Percentiles rank a stretch among this genome's conserved stretches.
These are phyloP conservation scores for Rickenella mellea DNA, from an alignment of 768 basidiomycete genomes.

Conservation along the genomic window DNA sequence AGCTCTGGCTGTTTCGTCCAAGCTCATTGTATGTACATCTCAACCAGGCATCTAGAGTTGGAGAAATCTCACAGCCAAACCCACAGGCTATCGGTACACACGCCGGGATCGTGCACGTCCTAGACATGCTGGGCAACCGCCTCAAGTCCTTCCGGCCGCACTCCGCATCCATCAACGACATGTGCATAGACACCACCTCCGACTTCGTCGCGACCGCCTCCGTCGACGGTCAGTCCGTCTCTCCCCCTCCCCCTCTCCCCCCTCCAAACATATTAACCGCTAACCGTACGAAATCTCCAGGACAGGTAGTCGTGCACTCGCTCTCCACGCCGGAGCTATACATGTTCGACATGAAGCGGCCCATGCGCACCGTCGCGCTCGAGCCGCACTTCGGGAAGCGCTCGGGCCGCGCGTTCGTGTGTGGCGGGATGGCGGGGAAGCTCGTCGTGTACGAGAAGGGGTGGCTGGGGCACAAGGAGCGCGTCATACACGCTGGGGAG, in stretches of 20 bases:
- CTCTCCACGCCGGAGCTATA: slow-evolving; percentile 72
- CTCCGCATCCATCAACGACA: slow-evolving; percentile 76
- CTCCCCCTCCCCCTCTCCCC: not conserved
- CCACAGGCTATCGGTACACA: slow-evolving; percentile 84
- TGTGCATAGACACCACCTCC: slow-evolving; percentile 72
- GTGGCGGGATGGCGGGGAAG: slow-evolving; percentile 85
- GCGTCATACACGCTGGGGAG: slow-evolving; percentile 70
- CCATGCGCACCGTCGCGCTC: slow-evolving; percentile 81
- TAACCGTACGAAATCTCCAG: slow-evolving; percentile 30
- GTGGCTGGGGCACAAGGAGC: slow-evolving; percentile 94
- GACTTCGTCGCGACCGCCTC: slow-evolving; percentile 91
- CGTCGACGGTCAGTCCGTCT: slow-evolving; percentile 68
- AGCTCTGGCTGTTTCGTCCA: slow-evolving; percentile 65
- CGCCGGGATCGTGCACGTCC: slow-evolving; percentile 81
- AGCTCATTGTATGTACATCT: slow-evolving; percentile 48
- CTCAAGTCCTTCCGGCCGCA: slow-evolving; percentile 90
- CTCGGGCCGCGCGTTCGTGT: slow-evolving; percentile 71
- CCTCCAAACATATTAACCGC: not conserved
- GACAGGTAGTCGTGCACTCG: slow-evolving; percentile 85
- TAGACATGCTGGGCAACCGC: slow-evolving; percentile 69
- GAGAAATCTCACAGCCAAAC: slow-evolving; percentile 7
- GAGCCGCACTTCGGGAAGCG: slow-evolving; percentile 86
- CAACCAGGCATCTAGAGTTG: not conserved
- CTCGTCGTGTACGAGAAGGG: slow-evolving; percentile 89
- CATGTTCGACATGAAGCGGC: slow-evolving; percentile 83